Base-by-base conservation (phyloP, 2,329 filamentous ascomycete genomes). In the Alternaria triticina region DNA sequence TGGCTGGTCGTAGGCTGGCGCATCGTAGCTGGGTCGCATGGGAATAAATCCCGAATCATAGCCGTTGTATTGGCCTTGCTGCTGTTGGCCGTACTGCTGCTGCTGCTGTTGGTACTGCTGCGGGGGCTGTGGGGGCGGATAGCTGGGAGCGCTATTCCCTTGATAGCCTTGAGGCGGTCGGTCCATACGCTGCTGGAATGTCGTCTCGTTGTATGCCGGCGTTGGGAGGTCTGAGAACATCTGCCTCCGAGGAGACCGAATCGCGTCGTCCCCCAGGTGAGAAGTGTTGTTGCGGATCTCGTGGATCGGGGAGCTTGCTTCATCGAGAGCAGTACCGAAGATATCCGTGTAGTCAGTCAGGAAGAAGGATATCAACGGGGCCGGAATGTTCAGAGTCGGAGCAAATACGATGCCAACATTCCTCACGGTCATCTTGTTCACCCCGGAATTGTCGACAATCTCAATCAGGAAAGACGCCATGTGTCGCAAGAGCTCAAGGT, bases 351-450 rank as follows among this genome's bases (percentile, higher is more conserved):
- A 97, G 74, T 98, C 94, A 68, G 96, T 94, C 61, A 99, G 85
- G 79, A 99, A 96, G 79, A 96, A 87, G 4, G 94, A 94, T 78
- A 99, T 97, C 11, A 99, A 91, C 0, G 95, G 94, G 0, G 94
- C 94, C 0, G 96, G 95, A 46, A 99, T 97, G 79, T 98, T 98
- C 57, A 99, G 86, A 0, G 96, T 98, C 0, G 96, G 96, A 15
- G 96, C 97, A 80, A 99, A 99, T 60, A 99, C 95, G 72, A 99
- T 98, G 68, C 96, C 95, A 58, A 99, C 83, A 75, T 99, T 99
- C 69, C 95, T 90, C 57, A 97, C 92, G 11, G 92, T 97, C 96
- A 99, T 99, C 85, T 97, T 98, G 84, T 99, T 99, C 66, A 91
- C 85, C 71, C 92, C 90, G 7, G 93, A 86, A 72, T 97, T 94